These are phyloP conservation scores for Graphiopsis chlorocephala DNA, from an alignment of 2,329 filamentous ascomycete species.

Conservation along the genomic window DNA sequence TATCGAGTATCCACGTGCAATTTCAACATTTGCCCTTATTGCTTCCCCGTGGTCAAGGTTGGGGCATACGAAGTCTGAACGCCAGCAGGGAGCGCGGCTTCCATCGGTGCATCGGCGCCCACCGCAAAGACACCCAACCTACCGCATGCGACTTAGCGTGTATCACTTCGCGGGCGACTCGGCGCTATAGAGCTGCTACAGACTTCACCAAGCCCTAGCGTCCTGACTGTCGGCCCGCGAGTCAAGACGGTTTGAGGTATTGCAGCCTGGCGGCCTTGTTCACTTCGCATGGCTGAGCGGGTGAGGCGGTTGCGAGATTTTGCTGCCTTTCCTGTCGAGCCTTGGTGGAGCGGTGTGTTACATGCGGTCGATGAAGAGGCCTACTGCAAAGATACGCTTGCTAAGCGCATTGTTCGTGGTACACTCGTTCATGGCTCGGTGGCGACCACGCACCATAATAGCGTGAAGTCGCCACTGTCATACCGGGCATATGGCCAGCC, in stretches of 20 bases:
- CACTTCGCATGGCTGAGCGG: neutral
- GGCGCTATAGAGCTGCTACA: neutral
- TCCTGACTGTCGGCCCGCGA: neutral
- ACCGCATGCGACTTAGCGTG: neutral
- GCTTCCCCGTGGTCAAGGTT: conserved; percentile 5
- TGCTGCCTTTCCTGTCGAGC: neutral
- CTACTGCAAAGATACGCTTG: neutral
- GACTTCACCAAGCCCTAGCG: neutral
- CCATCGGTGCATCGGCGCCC: neutral
- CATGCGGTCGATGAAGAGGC: neutral
- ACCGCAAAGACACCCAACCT: conserved; percentile 2
- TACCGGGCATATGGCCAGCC: neutral
- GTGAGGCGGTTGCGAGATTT: neutral
- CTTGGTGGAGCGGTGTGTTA: neutral
- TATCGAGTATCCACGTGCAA: neutral
- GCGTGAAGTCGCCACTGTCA: neutral
- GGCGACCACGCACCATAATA: neutral
- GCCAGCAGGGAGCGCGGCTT: neutral
- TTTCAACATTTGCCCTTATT: neutral
- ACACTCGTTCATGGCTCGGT: neutral
- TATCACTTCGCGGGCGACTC: neutral
- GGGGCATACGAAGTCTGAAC: neutral
- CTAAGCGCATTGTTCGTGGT: neutral
- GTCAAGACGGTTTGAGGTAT: neutral
- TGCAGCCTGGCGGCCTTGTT: neutral